These are phyloP conservation scores for Xylaria sp. DNA, from an alignment of 2,329 filamentous ascomycete species.

Conservation along the genomic window DNA sequence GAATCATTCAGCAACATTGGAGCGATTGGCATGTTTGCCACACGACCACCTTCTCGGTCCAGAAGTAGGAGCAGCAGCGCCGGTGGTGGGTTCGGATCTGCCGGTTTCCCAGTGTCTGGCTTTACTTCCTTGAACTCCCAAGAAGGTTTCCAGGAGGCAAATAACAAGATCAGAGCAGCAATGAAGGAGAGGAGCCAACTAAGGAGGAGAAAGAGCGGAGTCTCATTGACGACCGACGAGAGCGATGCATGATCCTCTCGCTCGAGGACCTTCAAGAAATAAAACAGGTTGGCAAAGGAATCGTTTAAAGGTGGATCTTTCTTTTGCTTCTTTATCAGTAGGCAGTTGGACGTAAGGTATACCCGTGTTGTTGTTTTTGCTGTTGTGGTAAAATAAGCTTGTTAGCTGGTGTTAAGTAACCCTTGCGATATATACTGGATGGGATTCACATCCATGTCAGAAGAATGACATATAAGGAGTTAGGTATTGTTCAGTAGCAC, in stretches of 20 bases:
- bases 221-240: conserved; percentile 40
- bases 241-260: conserved; percentile 38
- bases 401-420: conserved; percentile 1
- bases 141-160: conserved; percentile 83
- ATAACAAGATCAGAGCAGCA: conserved; percentile 82
- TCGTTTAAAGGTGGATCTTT: conserved; percentile 4
- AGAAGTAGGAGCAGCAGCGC: conserved; percentile 70
- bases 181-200: conserved; percentile 81
- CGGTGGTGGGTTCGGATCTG: conserved; percentile 68
- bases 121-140: conserved; percentile 76
- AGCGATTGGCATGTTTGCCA: conserved; percentile 89
- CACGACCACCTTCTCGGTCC: conserved; percentile 85
- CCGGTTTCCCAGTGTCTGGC: conserved; percentile 73
- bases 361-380: conserved; percentile 21
- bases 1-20: conserved; percentile 94
- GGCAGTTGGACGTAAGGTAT: conserved; percentile 2
- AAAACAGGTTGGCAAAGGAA: background rate
- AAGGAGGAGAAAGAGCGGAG: conserved; percentile 64
- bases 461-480: background rate
- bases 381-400: conserved; percentile 1
- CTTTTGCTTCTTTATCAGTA: background rate
- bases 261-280: conserved; percentile 20
- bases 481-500: background rate
- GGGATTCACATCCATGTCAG: conserved; percentile 25
- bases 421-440: conserved; percentile 6